A percentile compares a stretch with the other conserved stretches of the same genome.
Evolutionary conservation across 805 yeast genomes (phyloP).

Genomic region (Osmozyma mogii): DNA sequence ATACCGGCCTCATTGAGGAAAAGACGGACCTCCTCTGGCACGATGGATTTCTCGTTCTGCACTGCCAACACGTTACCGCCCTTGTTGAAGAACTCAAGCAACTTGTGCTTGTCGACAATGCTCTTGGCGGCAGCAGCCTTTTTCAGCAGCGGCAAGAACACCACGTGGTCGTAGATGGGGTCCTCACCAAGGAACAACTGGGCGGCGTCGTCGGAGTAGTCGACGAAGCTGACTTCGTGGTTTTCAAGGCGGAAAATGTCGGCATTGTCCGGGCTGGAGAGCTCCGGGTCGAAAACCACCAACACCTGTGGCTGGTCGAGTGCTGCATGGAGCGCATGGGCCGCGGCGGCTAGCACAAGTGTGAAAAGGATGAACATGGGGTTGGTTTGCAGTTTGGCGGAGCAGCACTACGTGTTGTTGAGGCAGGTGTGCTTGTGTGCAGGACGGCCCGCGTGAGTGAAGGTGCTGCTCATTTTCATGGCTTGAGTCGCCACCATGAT

Average conservation of each 20-base stretch:
- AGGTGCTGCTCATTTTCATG: neutral
- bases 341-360: slow-evolving; percentile 5
- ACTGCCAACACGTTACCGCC: slow-evolving; percentile 75
- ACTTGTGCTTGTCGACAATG: slow-evolving; percentile 22
- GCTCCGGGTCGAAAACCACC: slow-evolving; percentile 26
- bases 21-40: slow-evolving; percentile 42
- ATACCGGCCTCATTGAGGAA: slow-evolving; percentile 78
- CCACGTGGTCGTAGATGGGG: slow-evolving; percentile 20
- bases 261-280: slow-evolving; percentile 13
- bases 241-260: slow-evolving; percentile 6
- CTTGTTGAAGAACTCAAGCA: slow-evolving; percentile 51
- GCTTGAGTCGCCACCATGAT: slow-evolving; percentile 6
- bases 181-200: slow-evolving; percentile 18
- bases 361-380: slow-evolving; percentile 9
- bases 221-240: slow-evolving; percentile 14
- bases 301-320: slow-evolving; percentile 15
- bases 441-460: slow-evolving; percentile 7
- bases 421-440: slow-evolving; percentile 12
- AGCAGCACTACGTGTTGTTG: slow-evolving; percentile 8
- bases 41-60: slow-evolving; percentile 34
- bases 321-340: slow-evolving; percentile 2
- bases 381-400: slow-evolving; percentile 9
- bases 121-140: slow-evolving; percentile 23
- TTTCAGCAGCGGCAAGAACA: slow-evolving; percentile 30
- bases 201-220: slow-evolving; percentile 15